Evolutionary conservation across 768 basidiomycete species (phyloP), one percentile per base, ranked within the genome.

Genomic region (Collybia nuda): DNA sequence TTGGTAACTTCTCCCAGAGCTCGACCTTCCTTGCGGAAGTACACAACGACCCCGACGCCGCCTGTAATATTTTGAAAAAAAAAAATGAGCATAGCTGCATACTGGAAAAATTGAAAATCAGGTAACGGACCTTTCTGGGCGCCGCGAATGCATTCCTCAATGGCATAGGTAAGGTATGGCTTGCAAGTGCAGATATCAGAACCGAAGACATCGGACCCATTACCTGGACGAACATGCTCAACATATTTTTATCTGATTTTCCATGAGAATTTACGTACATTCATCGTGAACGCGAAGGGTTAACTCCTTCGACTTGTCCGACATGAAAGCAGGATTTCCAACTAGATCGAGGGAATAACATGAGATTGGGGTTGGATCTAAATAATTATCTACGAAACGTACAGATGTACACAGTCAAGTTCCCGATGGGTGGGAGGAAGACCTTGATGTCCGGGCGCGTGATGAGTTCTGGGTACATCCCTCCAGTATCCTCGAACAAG

Each of bases 161-260:
- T 97, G 9, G 94, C 93, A 61, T 89, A 97, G 17, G 85, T 80
- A 44, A 96, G 80, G 68, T 97, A 97, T 0, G 93, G 93, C 58
- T 96, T 93, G 79, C 91, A 93, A 0, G 91, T 93, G 62, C 88
- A 92, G 58, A 93, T 93, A 57, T 92, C 90, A 0, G 90, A 94
- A 11, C 94, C 94, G 61, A 97, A 97, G 40, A 97, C 95, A 66
- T 98, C 95, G 6, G 93, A 95, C 5, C 94, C 94, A 61, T 95
- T 95, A 63, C 88, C 85, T 88, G 56, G 17, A n/a, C 5, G 29
- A n/a, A 38, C 4, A 32, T 40, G 18, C 36, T 43, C 18, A 48
- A 39, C 28, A 35, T n/a, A n/a, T 18, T 14, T 21, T 49, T 36
- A 5, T n/a, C n/a, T 22, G 32, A 32, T 32, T 32, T 32, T 32